These are phyloP conservation scores for Sugiyamaella japonica DNA, from an alignment of 1,139 yeast species.

Conservation along the genomic window DNA sequence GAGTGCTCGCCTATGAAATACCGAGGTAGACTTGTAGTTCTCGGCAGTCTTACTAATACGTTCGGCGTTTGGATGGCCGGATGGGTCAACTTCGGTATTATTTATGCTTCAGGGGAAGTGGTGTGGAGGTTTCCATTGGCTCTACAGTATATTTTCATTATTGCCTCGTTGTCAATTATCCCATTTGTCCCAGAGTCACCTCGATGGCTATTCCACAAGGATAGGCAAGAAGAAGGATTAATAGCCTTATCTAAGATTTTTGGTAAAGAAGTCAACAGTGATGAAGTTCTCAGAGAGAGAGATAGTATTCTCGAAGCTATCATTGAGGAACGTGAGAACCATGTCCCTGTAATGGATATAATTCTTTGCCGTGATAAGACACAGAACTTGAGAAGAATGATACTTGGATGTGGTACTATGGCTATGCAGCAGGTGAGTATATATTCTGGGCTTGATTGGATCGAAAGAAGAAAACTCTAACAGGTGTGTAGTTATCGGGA, in stretches of 20 bases:
- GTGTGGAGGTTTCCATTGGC: slow-evolving; percentile 70
- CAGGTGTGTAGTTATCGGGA: slow-evolving; percentile 17
- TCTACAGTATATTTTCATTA: slow-evolving; percentile 63
- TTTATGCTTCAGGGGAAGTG: slow-evolving; percentile 16
- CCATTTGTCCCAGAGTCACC: slow-evolving; percentile 71
- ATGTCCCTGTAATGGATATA: slow-evolving; percentile 15
- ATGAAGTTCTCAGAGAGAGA: slow-evolving; percentile 18
- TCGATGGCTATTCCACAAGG: slow-evolving; percentile 59
- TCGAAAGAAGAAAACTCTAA: not conserved
- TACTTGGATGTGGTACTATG: slow-evolving; percentile 22
- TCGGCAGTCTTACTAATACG: slow-evolving; percentile 17
- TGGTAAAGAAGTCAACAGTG: slow-evolving; percentile 15
- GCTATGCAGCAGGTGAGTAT: slow-evolving; percentile 20
- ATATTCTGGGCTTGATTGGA: not conserved
- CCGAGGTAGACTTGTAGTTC: slow-evolving; percentile 24
- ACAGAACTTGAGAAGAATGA: slow-evolving; percentile 21
- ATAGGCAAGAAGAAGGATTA: slow-evolving; percentile 16
- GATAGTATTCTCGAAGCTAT: slow-evolving; percentile 18
- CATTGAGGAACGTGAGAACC: slow-evolving; percentile 15
- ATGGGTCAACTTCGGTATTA: slow-evolving; percentile 23
- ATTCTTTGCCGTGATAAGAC: slow-evolving; percentile 19
- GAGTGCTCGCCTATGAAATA: slow-evolving; percentile 26
- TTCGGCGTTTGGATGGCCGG: slow-evolving; percentile 20
- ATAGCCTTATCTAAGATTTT: slow-evolving; percentile 10
- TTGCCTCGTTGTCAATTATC: slow-evolving; percentile 49